Percentiles rank a stretch among this genome's conserved stretches.
Conservation (phyloP, 805 yeast genomes). For the Metschnikowia lachancei region DNA sequence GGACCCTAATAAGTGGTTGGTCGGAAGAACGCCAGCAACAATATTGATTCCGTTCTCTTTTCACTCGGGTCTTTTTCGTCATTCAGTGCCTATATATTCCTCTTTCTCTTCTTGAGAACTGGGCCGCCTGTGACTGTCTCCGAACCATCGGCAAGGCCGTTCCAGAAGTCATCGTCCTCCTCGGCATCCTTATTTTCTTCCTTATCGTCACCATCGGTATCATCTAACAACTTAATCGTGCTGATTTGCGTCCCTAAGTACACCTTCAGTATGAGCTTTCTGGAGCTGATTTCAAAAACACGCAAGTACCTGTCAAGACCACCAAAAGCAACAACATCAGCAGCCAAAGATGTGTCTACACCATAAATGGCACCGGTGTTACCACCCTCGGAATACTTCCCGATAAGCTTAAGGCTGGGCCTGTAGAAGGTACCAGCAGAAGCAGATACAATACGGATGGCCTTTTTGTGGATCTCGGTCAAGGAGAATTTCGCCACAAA, state of each 20-base stretch:
- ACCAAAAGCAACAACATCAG: constrained; percentile 62
- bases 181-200: constrained; percentile 28
- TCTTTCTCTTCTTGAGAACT: constrained; percentile 33
- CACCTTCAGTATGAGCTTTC: constrained; percentile 66
- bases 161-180: constrained; percentile 38
- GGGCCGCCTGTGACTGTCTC: constrained; percentile 21
- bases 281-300: constrained; percentile 60
- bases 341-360: constrained; percentile 41
- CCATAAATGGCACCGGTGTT: constrained; percentile 75
- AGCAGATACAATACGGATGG: constrained; percentile 38
- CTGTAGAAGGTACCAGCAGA: constrained; percentile 46
- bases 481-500: constrained; percentile 55
- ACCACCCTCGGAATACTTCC: constrained; percentile 54
- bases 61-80: too few relatives aligned
- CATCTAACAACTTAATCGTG: constrained; percentile 48
- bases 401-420: constrained; percentile 52
- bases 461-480: constrained; percentile 34
- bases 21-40: too few relatives aligned
- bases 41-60: too few relatives aligned
- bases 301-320: constrained; percentile 87
- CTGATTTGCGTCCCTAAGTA: constrained; percentile 72
- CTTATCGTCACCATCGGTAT: constrained; percentile 32
- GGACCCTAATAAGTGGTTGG: too few relatives aligned
- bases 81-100: constrained; percentile 10
- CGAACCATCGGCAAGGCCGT: constrained; percentile 31